phyloP scores from a whole-genome alignment of 768 basidiomycete genomes.

The Trametes cinnabarina region DNA sequence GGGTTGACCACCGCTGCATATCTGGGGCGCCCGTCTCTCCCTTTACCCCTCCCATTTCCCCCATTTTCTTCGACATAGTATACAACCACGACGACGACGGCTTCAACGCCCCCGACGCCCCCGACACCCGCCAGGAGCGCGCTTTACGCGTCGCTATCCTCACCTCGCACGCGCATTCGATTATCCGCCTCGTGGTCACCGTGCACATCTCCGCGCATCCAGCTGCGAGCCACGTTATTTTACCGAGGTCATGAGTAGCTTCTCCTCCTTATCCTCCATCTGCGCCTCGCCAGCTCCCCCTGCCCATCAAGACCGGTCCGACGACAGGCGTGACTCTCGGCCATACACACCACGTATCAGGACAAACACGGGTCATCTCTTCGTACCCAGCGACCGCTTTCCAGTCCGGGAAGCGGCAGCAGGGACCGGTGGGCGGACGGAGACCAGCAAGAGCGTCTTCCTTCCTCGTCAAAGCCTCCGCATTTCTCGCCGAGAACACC shows the following conservation, averaged over 20 bases:
- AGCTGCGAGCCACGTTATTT: conserved; percentile 26
- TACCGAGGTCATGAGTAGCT: conserved; percentile 25
- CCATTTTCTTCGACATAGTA: conserved; percentile 5
- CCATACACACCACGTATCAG: conserved; percentile 14
- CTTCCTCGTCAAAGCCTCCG: conserved; percentile 15
- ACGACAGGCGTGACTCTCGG: conserved; percentile 9
- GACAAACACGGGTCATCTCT: conserved; percentile 10
- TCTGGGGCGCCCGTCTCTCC: conserved; percentile 10
- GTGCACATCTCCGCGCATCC: conserved; percentile 22
- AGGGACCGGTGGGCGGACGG: conserved; percentile 9
- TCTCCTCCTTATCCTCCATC: conserved; percentile 22
- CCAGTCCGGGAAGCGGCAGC: conserved; percentile 15
- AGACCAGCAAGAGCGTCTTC: conserved; percentile 7
- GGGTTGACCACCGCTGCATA: conserved; percentile 3
- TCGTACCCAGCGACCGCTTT: conserved; percentile 3
- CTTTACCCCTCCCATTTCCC: background rate
- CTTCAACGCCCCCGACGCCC: conserved; percentile 4
- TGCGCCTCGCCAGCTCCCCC: conserved; percentile 17
- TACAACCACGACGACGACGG: conserved; percentile 13
- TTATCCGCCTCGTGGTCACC: conserved; percentile 22
- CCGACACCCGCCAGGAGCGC: conserved; percentile 13
- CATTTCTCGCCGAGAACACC: conserved; percentile 14
- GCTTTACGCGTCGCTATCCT: conserved; percentile 16
- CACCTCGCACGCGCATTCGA: conserved; percentile 6
- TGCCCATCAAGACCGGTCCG: conserved; percentile 16